Evolutionary conservation across 2,329 filamentous ascomycete genomes (phyloP), one percentile per base, ranked within the genome.

Genomic region (Boeremia exigua): DNA sequence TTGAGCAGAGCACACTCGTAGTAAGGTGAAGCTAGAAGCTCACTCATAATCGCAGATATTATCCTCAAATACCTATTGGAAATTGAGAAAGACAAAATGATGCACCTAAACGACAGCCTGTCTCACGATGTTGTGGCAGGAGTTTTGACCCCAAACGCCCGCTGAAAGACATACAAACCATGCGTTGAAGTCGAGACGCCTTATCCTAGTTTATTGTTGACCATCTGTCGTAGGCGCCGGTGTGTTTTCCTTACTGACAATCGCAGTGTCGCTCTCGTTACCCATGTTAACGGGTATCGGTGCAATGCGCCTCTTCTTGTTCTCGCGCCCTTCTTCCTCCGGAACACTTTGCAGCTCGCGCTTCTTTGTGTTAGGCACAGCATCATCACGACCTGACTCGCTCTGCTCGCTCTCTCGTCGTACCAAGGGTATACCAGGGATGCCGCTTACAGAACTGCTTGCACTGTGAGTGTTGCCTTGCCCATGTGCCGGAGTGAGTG

Each of bases 401-500:
- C 68, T 72, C 56, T 67, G 68, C 49, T 75, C 72, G 59, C 69
- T 71, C 54, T 70, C 70, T 60, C 64, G 63, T 43, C 61, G 63
- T 46, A 66, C 66, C 6, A 53, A 15, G 14, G 61, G 45, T 11
- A 54, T 52, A 14, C 59, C 59, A 19, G 70, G 81, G 53, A 82
- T 86, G 25, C 79, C 79, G 61, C 78, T 81, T 27, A 80, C 75
- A n/a, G 79, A 80, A 61, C 80, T 83, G 39, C 81, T 80, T 5
- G 84, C 82, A 66, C 84, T 86, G 46, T 86, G 82, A 6, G 52
- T 75, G 4, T 75, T 72, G 48, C 67, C 68, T 32, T 75, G 72
- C 37, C 71, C 66, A 58, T 71, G 75, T 55, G 84, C 79, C 6
- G 94, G 94, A 3, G 94, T 98, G 73, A 96, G 90, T 0, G 94